Evolutionary conservation across 257 asterid species (phyloP).

Genomic region (Nicotiana benthamiana): DNA sequence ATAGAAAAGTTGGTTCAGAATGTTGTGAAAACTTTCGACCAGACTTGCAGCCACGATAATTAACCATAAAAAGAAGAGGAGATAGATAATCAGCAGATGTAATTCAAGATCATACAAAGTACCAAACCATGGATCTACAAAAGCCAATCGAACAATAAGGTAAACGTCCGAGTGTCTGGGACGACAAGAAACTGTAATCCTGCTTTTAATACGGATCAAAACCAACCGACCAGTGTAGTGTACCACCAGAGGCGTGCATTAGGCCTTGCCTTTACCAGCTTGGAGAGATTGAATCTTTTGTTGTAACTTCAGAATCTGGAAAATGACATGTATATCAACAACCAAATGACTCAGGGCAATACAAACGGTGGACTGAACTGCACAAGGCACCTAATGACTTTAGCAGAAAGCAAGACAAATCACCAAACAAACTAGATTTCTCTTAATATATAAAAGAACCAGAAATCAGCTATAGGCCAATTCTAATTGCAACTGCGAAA

Average conservation of each 20-base stretch:
- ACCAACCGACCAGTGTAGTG: not conserved
- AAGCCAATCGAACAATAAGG: not conserved
- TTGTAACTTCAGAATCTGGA: conserved; percentile 70
- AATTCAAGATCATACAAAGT: not conserved
- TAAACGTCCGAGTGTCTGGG: not conserved
- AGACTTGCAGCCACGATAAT: not conserved
- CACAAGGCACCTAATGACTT: not conserved
- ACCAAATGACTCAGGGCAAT: not conserved
- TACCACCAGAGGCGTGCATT: not conserved
- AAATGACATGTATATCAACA: not conserved
- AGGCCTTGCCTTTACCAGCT: conserved; percentile 83
- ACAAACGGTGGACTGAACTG: not conserved
- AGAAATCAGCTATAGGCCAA: too few relatives aligned
- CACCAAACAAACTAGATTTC: not conserved
- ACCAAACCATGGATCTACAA: not conserved
- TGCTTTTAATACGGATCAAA: not conserved
- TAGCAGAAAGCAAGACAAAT: not conserved
- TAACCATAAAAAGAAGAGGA: not conserved
- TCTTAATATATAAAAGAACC: too few relatives aligned
- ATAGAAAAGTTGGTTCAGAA: too few relatives aligned
- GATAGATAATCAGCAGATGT: not conserved
- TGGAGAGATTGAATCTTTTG: conserved; percentile 74
- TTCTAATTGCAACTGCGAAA: too few relatives aligned
- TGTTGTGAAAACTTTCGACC: too few relatives aligned
- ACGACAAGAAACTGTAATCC: not conserved